Conservation (phyloP, 1,284 basidiomycete species). For the Cutaneotrichosporon mucoides region DNA sequence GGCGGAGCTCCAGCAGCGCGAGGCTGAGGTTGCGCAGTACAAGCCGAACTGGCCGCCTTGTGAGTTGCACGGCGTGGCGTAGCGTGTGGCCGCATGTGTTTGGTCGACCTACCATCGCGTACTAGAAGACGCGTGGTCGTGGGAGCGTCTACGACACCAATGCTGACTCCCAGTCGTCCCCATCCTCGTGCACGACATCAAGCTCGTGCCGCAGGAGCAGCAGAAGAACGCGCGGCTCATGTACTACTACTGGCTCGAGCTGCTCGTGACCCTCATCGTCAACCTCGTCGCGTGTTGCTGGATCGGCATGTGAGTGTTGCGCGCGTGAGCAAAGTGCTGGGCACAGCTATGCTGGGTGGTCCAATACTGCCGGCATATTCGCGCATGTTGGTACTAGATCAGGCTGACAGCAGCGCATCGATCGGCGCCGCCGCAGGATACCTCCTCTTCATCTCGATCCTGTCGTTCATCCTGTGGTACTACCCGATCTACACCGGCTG, state of each 20-base stretch:
- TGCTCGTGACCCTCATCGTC: slow-evolving; percentile 70
- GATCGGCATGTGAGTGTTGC: slow-evolving; percentile 54
- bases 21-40: slow-evolving; percentile 30
- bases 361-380: too few species aligned
- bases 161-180: slow-evolving; percentile 66
- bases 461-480: slow-evolving; percentile 90
- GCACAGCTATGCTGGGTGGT: too few species aligned
- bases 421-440: slow-evolving; percentile 53
- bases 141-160: background rate
- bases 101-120: too few species aligned
- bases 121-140: too few species aligned
- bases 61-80: slow-evolving; percentile 22
- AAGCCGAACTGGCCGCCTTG: slow-evolving; percentile 49
- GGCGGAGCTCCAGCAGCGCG: slow-evolving; percentile 29
- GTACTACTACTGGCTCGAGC: slow-evolving; percentile 82
- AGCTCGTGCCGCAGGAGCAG: slow-evolving; percentile 79
- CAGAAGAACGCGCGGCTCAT: slow-evolving; percentile 74
- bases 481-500: slow-evolving; percentile 94
- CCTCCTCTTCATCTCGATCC: slow-evolving; percentile 69
- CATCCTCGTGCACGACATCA: slow-evolving; percentile 87
- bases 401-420: slow-evolving; percentile 21
- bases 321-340: too few species aligned
- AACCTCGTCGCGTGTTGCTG: slow-evolving; percentile 91
- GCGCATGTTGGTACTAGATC: too few species aligned
- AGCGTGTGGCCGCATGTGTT: too few species aligned